Base-by-base conservation (phyloP, 2,329 filamentous ascomycete genomes). In the Amauroascus verrucosus region DNA sequence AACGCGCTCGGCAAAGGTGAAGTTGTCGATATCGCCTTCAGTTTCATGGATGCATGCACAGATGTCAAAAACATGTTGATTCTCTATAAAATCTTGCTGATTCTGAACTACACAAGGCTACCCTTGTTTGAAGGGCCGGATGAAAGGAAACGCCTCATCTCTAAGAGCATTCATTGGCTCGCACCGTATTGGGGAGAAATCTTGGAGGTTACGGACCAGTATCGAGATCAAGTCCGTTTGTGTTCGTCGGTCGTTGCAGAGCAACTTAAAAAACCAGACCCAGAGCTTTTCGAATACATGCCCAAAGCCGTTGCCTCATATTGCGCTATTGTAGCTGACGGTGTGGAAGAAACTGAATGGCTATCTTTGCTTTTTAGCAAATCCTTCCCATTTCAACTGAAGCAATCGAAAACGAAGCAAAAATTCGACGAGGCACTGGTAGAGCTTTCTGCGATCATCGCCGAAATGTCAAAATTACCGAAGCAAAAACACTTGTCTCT, bases 271-370 rank as follows among this genome's bases (percentile, higher is more conserved):
- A 79, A 87, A 59, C 78, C 95, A 7, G 84, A 85, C 7, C 78
- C 88, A 35, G 85, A 93, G 63, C 85, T 93, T 46, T 88, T 88
- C 18, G 86, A 90, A 57, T 94, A 95, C 65, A 84, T 96, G 59
- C 87, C 88, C 0, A 94, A 91, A 67, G 84, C 96, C 45, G 83
- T 96, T 53, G 85, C 93, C 59, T 96, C 91, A 0, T 97, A 95
- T 66, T 76, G 87, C 50, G 80, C 83, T 8, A 83, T 97, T 54
- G 80, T 86, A 59, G 73, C 79, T 1, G 84, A 83, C 51, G 80
- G 79, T 14, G 79, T 83, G 2, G 69, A 72, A 11, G 70, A 76
- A 26, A 80, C 78, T 54, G 73, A 76, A 43, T 77, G 75, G 3
- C 79, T 97, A 41, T 96, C 90, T 2, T 77, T 97, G 16, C 78